These are phyloP conservation scores for Backusella morwellensis DNA, from an alignment of 192 early-diverging fungal genomes.

Conservation along the genomic window DNA sequence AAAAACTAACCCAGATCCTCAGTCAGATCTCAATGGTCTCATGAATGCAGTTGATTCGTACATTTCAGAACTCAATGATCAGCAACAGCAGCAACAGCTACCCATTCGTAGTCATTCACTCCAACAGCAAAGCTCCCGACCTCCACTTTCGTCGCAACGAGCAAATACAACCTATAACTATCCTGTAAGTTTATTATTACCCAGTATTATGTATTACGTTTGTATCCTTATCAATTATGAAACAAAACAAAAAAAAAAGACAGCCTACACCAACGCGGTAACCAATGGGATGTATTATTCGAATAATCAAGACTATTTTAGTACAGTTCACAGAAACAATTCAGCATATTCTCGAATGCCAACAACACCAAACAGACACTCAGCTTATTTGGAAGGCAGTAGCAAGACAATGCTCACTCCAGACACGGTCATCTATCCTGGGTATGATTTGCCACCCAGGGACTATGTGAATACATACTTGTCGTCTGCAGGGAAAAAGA, in stretches of 20 bases:
- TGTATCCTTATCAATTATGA: neutral
- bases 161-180: neutral
- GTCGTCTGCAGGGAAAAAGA: neutral
- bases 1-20: neutral
- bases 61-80: constrained; percentile 14
- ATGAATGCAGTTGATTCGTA: constrained; percentile 24
- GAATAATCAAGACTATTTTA: neutral
- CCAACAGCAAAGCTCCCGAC: neutral
- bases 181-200: neutral
- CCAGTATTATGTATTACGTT: neutral
- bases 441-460: neutral
- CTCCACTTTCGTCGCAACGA: neutral
- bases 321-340: neutral
- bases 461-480: neutral
- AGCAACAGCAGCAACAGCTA: constrained; percentile 9
- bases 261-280: neutral
- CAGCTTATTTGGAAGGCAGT: neutral
- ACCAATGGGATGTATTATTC: neutral
- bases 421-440: neutral
- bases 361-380: neutral
- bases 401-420: neutral
- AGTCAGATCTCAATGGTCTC: constrained; percentile 3
- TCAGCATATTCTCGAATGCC: neutral
- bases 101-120: constrained; percentile 1
- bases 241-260: neutral